These are phyloP conservation scores for Neurospora terricola DNA, from an alignment of 495 filamentous ascomycete genomes.

Conservation along the genomic window DNA sequence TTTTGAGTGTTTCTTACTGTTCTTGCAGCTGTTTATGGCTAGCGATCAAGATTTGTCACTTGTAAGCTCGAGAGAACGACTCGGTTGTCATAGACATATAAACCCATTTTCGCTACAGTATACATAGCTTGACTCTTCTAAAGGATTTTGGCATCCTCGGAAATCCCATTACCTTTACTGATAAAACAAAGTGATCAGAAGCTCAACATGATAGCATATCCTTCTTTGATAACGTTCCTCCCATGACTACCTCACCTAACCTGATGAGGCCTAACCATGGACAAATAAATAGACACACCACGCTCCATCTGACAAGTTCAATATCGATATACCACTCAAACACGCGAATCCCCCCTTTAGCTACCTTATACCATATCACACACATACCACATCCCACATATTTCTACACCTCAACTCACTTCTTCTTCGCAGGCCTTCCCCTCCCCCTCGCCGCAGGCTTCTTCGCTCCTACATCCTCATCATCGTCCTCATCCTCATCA, in stretches of 20 bases:
- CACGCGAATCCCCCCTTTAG: background rate
- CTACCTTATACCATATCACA: background rate
- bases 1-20: background rate
- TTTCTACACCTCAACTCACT: background rate
- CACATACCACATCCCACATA: background rate
- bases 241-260: background rate
- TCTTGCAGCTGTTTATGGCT: background rate
- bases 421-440: slow-evolving; percentile 9
- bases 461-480: slow-evolving; percentile 12
- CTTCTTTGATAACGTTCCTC: background rate
- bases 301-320: background rate
- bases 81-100: background rate
- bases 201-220: background rate
- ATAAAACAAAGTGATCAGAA: background rate
- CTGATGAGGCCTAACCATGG: background rate
- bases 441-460: slow-evolving; percentile 8
- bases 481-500: slow-evolving; percentile 19
- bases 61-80: background rate
- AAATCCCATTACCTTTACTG: background rate
- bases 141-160: background rate
- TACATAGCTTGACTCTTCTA: background rate
- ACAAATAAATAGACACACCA: background rate
- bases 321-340: too few relatives aligned
- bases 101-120: slow-evolving; percentile 7
- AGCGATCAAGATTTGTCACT: background rate